Evolutionary conservation across 2,329 filamentous ascomycete genomes (phyloP), one percentile per base, ranked within the genome.

Genomic region (Epichloe hybrida): DNA sequence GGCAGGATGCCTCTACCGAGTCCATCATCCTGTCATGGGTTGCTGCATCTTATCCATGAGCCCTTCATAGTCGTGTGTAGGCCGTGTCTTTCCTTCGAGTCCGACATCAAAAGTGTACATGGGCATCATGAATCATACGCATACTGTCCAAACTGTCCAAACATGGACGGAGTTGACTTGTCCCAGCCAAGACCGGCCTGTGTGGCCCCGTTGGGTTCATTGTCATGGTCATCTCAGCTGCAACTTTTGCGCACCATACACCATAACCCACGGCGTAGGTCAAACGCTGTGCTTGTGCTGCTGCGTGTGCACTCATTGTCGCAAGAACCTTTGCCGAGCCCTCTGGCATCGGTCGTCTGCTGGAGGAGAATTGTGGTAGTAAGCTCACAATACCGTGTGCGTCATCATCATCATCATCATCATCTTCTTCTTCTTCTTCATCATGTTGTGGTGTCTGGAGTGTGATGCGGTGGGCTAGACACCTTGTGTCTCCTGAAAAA

Each of bases 401-500:
- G 15, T 55, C 47, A 53, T 67, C 59, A 68, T 50, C 23, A 7
- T 20, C 13, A 23, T 23, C 23, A 23, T 23, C 21, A 5, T 23
- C 39, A 8, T 37, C 17, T 6, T 44, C 5, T 2, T 12, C 17
- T 2, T 55, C 44, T 17, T 17, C 17, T 17, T 17, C 17, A 52
- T 67, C 59, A 68, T 50, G 62, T 59, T 34, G 62, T 59, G 9
- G 60, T 59, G 49, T 69, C 66, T 17, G 65, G 57, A n/a, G 62
- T 55, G n/a, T 66, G 55, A 50, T 59, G 57, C 9, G 64, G 62
- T 23, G 61, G 61, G 47, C 56, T 66, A 5, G 66, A 57, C 51
- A 64, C 63, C 62, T 76, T 78, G 57, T 78, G 73, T 50, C 74
- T 71, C 57, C 75, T 69, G 58, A 80, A 78, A 55, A 79, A 74